A percentile compares a stretch with the other conserved stretches of the same genome.
These are phyloP conservation scores for Blastomyces parvus DNA, from an alignment of 2,329 filamentous ascomycete species.

Conservation along the genomic window DNA sequence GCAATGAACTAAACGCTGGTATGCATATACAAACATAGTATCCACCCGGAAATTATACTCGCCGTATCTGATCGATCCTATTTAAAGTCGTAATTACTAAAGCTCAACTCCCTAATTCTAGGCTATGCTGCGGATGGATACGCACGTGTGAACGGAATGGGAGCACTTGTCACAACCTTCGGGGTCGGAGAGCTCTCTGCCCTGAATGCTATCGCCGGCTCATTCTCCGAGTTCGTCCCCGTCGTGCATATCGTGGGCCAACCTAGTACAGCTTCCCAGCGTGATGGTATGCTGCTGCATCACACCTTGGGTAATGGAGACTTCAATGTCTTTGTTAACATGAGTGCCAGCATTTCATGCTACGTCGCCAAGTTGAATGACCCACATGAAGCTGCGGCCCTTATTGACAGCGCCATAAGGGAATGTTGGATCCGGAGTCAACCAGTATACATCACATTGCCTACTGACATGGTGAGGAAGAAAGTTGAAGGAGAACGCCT, in stretches of 20 bases:
- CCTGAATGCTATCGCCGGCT: slow-evolving; percentile 63
- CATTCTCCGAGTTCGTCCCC: slow-evolving; percentile 62
- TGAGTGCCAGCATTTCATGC: slow-evolving; percentile 43
- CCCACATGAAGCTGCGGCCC: slow-evolving; percentile 36
- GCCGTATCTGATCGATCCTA: background rate
- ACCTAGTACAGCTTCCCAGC: slow-evolving; percentile 38
- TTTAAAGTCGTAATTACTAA: background rate
- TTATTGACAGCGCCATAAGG: slow-evolving; percentile 44
- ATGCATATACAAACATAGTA: slow-evolving; percentile 20
- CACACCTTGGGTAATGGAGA: slow-evolving; percentile 59
- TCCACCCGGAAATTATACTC: slow-evolving; percentile 6
- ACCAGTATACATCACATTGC: slow-evolving; percentile 48
- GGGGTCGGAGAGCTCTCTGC: slow-evolving; percentile 61
- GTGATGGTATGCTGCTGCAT: slow-evolving; percentile 43
- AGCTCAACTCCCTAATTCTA: slow-evolving; percentile 21
- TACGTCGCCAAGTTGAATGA: slow-evolving; percentile 43
- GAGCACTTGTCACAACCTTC: slow-evolving; percentile 61
- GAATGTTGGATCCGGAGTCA: slow-evolving; percentile 45
- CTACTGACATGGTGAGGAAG: slow-evolving; percentile 47
- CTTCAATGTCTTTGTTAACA: slow-evolving; percentile 43
- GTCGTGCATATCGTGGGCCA: slow-evolving; percentile 54
- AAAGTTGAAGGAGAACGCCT: slow-evolving; percentile 64
- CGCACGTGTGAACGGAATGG: slow-evolving; percentile 59
- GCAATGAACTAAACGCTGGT: slow-evolving; percentile 66
- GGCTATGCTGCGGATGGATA: slow-evolving; percentile 70